Evolutionary conservation across 148 eudicot species (phyloP).

Genomic region (Vaccinium macrocarpon): DNA sequence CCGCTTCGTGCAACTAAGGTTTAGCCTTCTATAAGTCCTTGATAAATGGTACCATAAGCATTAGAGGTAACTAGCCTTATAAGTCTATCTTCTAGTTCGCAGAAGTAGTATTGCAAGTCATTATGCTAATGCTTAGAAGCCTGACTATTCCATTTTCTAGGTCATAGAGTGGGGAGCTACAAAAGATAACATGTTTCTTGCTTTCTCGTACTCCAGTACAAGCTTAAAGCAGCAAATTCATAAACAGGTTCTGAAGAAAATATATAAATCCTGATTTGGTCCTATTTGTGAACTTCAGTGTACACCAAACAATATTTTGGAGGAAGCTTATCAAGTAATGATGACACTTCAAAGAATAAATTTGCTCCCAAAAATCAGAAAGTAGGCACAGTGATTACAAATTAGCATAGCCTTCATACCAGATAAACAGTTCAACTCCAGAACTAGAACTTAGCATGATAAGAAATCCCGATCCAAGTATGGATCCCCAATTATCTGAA

Average conservation of each 20-base stretch:
- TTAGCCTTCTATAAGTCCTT: background rate
- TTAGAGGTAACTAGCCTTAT: background rate
- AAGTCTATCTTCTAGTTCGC: background rate
- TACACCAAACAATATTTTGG: background rate
- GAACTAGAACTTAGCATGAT: background rate
- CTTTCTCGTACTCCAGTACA: background rate
- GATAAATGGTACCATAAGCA: background rate
- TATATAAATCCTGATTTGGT: background rate
- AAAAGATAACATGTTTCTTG: background rate
- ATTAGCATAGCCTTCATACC: background rate
- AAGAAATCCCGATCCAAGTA: background rate
- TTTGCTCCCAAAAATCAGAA: background rate
- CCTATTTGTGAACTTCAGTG: background rate
- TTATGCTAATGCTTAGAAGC: background rate
- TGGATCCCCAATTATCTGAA: background rate
- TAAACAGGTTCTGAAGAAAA: background rate
- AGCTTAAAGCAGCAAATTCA: background rate
- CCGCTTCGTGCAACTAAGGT: too few relatives aligned
- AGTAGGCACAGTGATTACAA: background rate
- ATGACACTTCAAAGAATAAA: background rate
- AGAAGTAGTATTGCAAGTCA: background rate
- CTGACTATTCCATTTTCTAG: background rate
- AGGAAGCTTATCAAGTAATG: background rate
- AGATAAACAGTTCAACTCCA: background rate
- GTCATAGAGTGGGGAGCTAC: background rate